Conservation (phyloP, 345 rosid species). For the Salix viminalis region DNA sequence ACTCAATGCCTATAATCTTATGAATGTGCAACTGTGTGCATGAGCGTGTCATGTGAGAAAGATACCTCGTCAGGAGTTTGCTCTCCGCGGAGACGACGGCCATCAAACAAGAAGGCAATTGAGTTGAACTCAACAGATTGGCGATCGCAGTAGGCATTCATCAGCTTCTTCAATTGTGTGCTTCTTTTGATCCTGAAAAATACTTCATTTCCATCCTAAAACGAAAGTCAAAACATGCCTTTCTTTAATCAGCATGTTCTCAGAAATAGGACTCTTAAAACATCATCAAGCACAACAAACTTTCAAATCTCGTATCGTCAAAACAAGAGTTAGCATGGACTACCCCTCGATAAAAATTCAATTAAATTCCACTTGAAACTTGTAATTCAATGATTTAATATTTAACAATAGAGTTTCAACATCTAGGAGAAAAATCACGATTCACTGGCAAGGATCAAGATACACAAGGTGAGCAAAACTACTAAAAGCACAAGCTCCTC, state of each 20-base stretch:
- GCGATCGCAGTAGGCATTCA: slow-evolving; percentile 85
- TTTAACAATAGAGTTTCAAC: not conserved
- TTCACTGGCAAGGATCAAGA: not conserved
- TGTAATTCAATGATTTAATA: not conserved
- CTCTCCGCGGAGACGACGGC: slow-evolving; percentile 74
- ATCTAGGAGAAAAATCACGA: not conserved
- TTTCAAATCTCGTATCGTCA: not conserved
- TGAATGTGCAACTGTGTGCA: not conserved
- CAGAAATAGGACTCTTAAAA: not conserved
- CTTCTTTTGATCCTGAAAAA: slow-evolving; percentile 82
- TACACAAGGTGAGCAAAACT: not conserved
- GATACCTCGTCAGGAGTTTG: slow-evolving; percentile 85
- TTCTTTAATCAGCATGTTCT: not conserved
- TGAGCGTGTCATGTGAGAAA: not conserved
- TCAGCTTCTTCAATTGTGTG: slow-evolving; percentile 82
- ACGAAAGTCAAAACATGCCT: not conserved
- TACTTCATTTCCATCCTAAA: slow-evolving; percentile 81
- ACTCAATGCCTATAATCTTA: not conserved
- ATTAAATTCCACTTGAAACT: not conserved
- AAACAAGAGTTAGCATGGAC: not conserved
- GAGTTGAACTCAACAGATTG: slow-evolving; percentile 74
- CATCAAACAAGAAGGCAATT: slow-evolving; percentile 82
- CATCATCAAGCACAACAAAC: not conserved
- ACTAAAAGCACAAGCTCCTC: not conserved
- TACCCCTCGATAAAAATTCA: not conserved